Conservation (phyloP, 1,284 basidiomycete species). For the Trametes sp. region DNA sequence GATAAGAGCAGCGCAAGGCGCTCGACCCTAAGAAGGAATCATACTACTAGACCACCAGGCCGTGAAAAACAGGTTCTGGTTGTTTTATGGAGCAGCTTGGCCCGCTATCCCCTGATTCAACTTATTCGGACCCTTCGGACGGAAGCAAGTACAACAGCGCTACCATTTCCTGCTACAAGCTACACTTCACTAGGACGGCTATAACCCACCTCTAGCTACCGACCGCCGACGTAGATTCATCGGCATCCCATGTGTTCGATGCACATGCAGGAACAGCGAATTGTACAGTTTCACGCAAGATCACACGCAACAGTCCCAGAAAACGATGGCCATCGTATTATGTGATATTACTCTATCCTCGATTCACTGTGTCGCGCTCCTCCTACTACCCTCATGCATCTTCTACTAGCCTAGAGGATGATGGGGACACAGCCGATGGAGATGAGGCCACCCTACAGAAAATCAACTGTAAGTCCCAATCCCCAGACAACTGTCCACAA, state of each 20-base stretch:
- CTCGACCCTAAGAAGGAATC: constrained; percentile 18
- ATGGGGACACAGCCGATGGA: constrained; percentile 37
- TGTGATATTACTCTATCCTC: constrained; percentile 15
- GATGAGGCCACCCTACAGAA: constrained; percentile 34
- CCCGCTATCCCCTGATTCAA: no score
- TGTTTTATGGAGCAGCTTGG: no score
- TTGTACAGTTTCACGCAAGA: background rate
- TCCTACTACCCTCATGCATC: background rate
- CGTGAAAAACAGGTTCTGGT: no score
- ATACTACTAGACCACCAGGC: constrained; percentile 24
- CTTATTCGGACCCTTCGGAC: no score
- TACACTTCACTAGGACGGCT: no score
- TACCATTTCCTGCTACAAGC: no score
- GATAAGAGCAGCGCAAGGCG: constrained; percentile 14
- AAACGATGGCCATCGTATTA: constrained; percentile 2
- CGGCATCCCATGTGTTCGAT: no score
- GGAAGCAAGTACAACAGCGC: no score
- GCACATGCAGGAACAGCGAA: no score
- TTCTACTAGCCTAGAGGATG: constrained; percentile 27
- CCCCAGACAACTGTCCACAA: no score
- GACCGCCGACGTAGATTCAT: no score
- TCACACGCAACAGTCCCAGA: background rate
- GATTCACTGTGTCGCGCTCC: background rate
- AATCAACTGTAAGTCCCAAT: constrained; percentile 5
- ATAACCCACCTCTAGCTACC: no score